Conservation (phyloP, 805 yeast species). For the Scheffersomyces amazonensis region DNA sequence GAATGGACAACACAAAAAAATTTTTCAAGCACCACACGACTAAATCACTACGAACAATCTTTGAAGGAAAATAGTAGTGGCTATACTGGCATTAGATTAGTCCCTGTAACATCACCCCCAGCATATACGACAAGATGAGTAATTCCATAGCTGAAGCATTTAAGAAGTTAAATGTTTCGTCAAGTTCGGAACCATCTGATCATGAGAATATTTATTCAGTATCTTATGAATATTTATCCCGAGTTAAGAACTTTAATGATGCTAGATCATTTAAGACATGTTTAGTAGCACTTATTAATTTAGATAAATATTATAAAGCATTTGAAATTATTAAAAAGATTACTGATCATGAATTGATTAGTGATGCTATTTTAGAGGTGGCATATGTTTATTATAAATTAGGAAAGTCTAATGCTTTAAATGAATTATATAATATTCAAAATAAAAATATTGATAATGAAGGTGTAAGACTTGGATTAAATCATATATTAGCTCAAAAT, state of each 20-base stretch:
- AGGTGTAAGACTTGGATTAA: slow-evolving; percentile 30
- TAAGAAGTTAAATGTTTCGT: slow-evolving; percentile 33
- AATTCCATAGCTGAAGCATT: slow-evolving; percentile 40
- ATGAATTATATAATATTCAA: slow-evolving; percentile 15
- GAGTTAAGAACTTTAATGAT: slow-evolving; percentile 35
- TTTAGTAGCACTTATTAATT: slow-evolving; percentile 56
- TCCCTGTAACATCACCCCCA: no score
- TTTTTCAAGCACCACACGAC: neutral
- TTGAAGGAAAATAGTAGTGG: neutral
- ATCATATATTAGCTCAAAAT: slow-evolving; percentile 54
- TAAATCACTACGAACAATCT: neutral
- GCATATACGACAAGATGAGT: slow-evolving; percentile 27
- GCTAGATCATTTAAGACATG: slow-evolving; percentile 38
- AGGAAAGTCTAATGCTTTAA: slow-evolving; percentile 37
- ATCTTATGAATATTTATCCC: slow-evolving; percentile 39
- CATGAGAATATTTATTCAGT: slow-evolving; percentile 37
- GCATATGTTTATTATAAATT: slow-evolving; percentile 61
- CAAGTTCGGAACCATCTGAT: slow-evolving; percentile 19
- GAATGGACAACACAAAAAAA: no score
- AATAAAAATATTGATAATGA: slow-evolving; percentile 9
- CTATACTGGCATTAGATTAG: no score
- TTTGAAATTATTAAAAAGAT: slow-evolving; percentile 37
- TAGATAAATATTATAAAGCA: slow-evolving; percentile 55
- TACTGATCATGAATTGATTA: slow-evolving; percentile 30
- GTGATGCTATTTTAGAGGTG: slow-evolving; percentile 43